Conservation (phyloP, 139 green algal genomes). For the Tetradesmus obliquus region DNA sequence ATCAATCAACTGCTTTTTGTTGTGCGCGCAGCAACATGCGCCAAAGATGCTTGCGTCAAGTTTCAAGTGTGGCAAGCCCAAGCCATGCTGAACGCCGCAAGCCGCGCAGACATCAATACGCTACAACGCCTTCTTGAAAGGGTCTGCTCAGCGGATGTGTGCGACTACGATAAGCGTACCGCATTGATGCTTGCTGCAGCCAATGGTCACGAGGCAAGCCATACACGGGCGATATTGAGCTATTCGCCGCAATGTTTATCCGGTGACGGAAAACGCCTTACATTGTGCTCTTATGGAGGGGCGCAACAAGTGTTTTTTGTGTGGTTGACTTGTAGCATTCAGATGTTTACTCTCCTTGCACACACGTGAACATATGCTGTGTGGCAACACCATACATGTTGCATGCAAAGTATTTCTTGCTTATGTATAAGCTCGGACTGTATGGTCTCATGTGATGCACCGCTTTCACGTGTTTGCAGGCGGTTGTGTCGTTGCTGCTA, state of each 20-base stretch:
- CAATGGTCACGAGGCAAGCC: background rate
- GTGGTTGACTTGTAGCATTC: too few species aligned
- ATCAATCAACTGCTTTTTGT: background rate
- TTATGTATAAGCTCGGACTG: too few species aligned
- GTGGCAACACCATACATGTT: too few species aligned
- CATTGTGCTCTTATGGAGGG: too few species aligned
- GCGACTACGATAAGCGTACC: slow-evolving; percentile 12
- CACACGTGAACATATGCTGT: too few species aligned
- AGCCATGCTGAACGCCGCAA: background rate
- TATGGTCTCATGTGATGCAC: background rate
- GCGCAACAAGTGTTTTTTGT: too few species aligned
- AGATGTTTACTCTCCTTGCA: too few species aligned
- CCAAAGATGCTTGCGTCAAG: background rate
- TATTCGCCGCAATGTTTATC: too few species aligned
- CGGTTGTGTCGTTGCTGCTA: background rate
- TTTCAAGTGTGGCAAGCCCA: slow-evolving; percentile 9
- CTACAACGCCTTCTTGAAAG: background rate
- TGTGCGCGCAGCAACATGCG: background rate
- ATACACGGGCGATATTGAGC: too few species aligned
- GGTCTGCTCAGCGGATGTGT: background rate
- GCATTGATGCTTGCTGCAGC: slow-evolving; percentile 12
- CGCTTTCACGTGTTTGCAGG: background rate
- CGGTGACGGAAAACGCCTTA: too few species aligned
- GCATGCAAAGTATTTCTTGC: too few species aligned
- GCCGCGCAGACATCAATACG: background rate